Evolutionary conservation across 2,329 filamentous ascomycete genomes (phyloP), one percentile per base, ranked within the genome.

Genomic region (Aureobasidium sp.): DNA sequence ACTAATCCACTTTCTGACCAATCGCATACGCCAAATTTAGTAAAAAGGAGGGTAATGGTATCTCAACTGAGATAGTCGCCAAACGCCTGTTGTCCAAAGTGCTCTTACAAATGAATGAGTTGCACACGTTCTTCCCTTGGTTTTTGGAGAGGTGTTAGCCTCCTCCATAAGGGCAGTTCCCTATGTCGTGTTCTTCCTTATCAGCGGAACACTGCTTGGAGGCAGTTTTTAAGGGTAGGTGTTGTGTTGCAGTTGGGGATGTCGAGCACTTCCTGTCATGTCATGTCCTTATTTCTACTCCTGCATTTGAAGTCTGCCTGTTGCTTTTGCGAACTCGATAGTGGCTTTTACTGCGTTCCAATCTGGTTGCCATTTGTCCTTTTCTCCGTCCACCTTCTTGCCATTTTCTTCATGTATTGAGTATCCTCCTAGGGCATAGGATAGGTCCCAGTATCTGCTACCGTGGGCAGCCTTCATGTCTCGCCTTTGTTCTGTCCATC

Each of bases 351-450:
- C 38, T 40, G 15, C 38, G 13, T 40, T 40, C 38, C n/a, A 58
- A 31, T 58, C 38, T 58, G 11, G 27, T 43, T 43, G 9, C 54
- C n/a, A 58, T 29, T 43, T 58, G 15, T 58, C 54, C 18, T 58
- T 58, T 16, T 58, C 36, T 20, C 54, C 38, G 23, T 58, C 36
- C 3, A 58, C 38, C 10, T 27, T 58, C 54, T 58, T 58, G 36
- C 40, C 40, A 16, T 47, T 27, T 33, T 36, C 25, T 33, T 31
- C 20, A 13, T 18, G 10, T 3, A 4, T 23, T 33, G 23, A 59
- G 23, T 59, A 59, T 29, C 55, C 40, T 45, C 55, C 55, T 27
- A 59, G 25, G 9, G 55, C 40, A 16, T 45, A 45, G 8, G 55
- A 47, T 7, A 59, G 2, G 38, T 59, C 18, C 3, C 20, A 47